phyloP scores from a whole-genome alignment of 2,329 filamentous ascomycete genomes.

The Coniochaeta sp. region DNA sequence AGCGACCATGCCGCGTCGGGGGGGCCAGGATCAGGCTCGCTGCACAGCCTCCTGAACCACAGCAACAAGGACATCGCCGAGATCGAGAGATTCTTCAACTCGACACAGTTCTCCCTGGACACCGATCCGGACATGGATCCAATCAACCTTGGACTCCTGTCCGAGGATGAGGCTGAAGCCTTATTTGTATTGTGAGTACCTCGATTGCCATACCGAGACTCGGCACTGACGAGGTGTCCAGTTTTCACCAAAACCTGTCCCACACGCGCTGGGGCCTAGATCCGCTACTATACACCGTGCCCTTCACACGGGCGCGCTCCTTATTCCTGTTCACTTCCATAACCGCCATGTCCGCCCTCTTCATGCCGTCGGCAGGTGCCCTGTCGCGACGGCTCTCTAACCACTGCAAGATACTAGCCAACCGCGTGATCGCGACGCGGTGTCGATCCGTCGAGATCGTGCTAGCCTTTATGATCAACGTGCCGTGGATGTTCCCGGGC shows the following conservation, averaged over 20 bases:
- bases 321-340: conserved; percentile 68
- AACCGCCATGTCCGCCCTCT: conserved; percentile 60
- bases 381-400: conserved; percentile 58
- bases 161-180: conserved; percentile 54
- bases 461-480: conserved; percentile 66
- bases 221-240: conserved; percentile 18
- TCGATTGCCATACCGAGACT: neutral
- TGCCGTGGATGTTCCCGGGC: conserved; percentile 68
- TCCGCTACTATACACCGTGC: conserved; percentile 55
- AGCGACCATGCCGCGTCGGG: conserved; percentile 13
- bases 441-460: conserved; percentile 68
- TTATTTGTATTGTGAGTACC: conserved; percentile 57
- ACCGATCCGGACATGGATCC: conserved; percentile 59
- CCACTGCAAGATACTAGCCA: conserved; percentile 56
- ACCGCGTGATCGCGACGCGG: conserved; percentile 52
- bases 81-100: conserved; percentile 60
- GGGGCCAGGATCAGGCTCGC: conserved; percentile 7
- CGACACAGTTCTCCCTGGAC: conserved; percentile 56
- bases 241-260: conserved; percentile 62
- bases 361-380: conserved; percentile 55
- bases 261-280: conserved; percentile 72
- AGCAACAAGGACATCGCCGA: conserved; percentile 28
- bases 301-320: conserved; percentile 60
- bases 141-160: conserved; percentile 62
- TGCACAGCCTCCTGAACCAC: conserved; percentile 21